phyloP scores from a whole-genome alignment of 1,284 basidiomycete genomes.

The Moesziomyces globuligerus region DNA sequence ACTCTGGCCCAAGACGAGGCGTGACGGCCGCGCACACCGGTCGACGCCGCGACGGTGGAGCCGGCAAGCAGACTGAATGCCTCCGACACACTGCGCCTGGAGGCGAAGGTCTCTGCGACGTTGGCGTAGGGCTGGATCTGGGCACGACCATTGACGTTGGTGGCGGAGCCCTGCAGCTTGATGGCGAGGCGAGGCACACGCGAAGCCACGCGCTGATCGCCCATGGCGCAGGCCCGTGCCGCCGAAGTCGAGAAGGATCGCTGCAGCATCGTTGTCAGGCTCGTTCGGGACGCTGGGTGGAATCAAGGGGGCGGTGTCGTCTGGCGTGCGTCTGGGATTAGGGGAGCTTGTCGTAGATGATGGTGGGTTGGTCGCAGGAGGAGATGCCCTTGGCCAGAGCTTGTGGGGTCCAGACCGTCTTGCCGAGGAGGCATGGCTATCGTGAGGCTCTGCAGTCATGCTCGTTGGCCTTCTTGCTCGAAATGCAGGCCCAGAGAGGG shows the following conservation, averaged over 20 bases:
- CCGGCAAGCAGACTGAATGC: constrained; percentile 35
- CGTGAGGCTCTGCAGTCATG: not conserved
- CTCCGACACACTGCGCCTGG: constrained; percentile 25
- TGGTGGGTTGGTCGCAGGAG: too few species aligned
- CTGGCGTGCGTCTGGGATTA: too few species aligned
- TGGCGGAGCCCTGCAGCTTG: constrained; percentile 5
- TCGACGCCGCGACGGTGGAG: constrained; percentile 22
- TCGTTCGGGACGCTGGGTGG: too few species aligned
- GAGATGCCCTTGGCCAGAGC: too few species aligned
- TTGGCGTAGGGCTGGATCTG: not conserved
- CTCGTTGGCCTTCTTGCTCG: too few species aligned
- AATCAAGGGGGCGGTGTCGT: too few species aligned
- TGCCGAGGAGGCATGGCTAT: too few species aligned
- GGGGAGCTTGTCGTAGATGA: not conserved
- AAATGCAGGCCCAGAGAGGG: not conserved
- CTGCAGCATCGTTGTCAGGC: constrained; percentile 8
- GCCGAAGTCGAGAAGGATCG: constrained; percentile 30
- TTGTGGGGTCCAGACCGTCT: too few species aligned
- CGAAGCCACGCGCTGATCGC: constrained; percentile 39
- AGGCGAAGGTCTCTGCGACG: constrained; percentile 5
- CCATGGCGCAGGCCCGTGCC: constrained; percentile 14
- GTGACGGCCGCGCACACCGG: constrained; percentile 21
- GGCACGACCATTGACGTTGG: not conserved
- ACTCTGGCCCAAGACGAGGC: constrained; percentile 20
- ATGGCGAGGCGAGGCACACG: constrained; percentile 26